Percentiles rank a stretch among this genome's conserved stretches.
Evolutionary conservation across 352 stramenopile species (phyloP).

Genomic region (Phytopythium delawarense): DNA sequence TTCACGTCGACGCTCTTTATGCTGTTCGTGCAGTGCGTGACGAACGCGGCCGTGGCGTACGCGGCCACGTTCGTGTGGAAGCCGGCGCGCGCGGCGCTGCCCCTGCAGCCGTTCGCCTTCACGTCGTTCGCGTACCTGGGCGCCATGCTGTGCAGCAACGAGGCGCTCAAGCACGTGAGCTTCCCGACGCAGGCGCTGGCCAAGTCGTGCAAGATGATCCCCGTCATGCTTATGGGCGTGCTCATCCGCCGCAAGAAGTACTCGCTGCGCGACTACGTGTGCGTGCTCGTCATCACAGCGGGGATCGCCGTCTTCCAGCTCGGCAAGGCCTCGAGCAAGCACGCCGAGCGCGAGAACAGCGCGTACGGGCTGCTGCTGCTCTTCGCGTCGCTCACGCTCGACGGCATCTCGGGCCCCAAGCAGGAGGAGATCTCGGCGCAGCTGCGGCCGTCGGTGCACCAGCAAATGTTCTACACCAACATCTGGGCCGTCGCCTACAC

Average conservation of each 20-base stretch:
- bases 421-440: constrained; percentile 89
- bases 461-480: constrained; percentile 91
- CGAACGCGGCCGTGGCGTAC: constrained; percentile 86
- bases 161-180: constrained; percentile 92
- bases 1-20: constrained; percentile 92
- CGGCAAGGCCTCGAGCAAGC: constrained; percentile 71
- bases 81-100: constrained; percentile 60
- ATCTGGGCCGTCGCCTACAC: constrained; percentile 87
- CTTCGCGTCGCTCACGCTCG: constrained; percentile 92
- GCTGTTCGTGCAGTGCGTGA: constrained; percentile 91
- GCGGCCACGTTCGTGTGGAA: constrained; percentile 82
- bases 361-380: constrained; percentile 86
- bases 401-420: constrained; percentile 95
- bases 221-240: constrained; percentile 94
- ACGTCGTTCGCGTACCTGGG: constrained; percentile 88
- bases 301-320: constrained; percentile 91
- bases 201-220: constrained; percentile 99
- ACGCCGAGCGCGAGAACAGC: constrained; percentile 84
- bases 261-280: constrained; percentile 86
- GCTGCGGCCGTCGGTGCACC: constrained; percentile 77
- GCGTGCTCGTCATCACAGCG: constrained; percentile 86
- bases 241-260: constrained; percentile 92
- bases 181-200: constrained; percentile 98
- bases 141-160: constrained; percentile 91
- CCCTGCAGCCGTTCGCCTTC: constrained; percentile 79